Evolutionary conservation across 2,329 filamentous ascomycete genomes (phyloP).

Genomic region (Botrytis paeoniae): DNA sequence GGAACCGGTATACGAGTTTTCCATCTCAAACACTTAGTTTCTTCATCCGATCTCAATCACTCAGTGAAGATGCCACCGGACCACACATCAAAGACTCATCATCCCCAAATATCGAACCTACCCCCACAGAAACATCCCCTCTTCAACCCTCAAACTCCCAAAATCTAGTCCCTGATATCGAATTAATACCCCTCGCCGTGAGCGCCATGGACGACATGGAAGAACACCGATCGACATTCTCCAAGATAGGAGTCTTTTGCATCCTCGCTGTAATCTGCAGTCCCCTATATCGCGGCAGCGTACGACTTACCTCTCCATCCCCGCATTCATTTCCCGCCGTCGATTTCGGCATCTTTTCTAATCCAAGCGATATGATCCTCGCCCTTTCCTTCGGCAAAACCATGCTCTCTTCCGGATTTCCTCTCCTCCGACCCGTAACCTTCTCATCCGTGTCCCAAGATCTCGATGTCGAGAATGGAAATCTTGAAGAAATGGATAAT

Average conservation of each 20-base stretch:
- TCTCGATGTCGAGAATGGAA: conserved; percentile 1
- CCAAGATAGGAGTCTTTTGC: conserved; percentile 18
- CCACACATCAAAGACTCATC: neutral
- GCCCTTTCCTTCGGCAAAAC: conserved; percentile 10
- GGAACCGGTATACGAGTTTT: conserved; percentile 16
- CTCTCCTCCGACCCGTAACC: neutral
- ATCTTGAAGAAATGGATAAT: neutral
- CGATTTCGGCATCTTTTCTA: conserved; percentile 20
- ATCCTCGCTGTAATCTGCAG: conserved; percentile 11
- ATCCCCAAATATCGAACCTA: neutral
- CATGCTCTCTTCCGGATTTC: conserved; percentile 14
- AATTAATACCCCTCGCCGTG: conserved; percentile 19
- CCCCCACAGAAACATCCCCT: too few relatives aligned
- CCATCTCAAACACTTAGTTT: conserved; percentile 4
- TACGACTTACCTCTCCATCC: conserved; percentile 17
- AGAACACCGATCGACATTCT: conserved; percentile 6
- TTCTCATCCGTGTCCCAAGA: neutral
- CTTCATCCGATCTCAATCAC: conserved; percentile 8
- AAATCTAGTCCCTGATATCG: conserved; percentile 4
- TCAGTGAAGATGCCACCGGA: conserved; percentile 11
- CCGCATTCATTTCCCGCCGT: conserved; percentile 14
- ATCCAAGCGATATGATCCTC: conserved; percentile 6
- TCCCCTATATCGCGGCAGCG: conserved; percentile 16
- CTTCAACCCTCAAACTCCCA: neutral
- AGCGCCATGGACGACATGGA: conserved; percentile 14